Evolutionary conservation across 1,284 basidiomycete species (phyloP), one percentile per base, ranked within the genome.

Genomic region (Athelia psychrophila): DNA sequence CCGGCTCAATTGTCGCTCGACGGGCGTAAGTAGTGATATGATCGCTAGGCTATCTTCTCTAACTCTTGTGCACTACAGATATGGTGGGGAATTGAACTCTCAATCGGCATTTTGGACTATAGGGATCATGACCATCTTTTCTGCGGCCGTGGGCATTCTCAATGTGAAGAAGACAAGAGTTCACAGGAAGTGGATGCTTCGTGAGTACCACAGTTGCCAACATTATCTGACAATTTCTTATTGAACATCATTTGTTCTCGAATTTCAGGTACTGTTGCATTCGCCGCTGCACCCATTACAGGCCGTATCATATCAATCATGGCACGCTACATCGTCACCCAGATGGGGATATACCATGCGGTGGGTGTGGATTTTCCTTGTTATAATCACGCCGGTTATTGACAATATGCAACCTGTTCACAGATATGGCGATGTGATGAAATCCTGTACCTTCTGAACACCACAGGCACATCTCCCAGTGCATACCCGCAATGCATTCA

Each of bases 111-210:
- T 60, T 48, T 64, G 60, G 38, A 52, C 56, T 42, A 49, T 60
- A 2, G 57, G 53, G 2, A 58, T 63, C 51, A 58, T 64, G 58
- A 51, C 57, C 24, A 53, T 60, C 22, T 53, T 51, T 44, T 42
- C 56, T 27, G 58, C 53, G 13, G 16, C 60, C 8, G 27, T 62
- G 47, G 64, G 64, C 12, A 38, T 57, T 19, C 58, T 52, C 50
- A 56, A 65, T 42, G 63, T 60, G 33, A 62, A 54, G 42, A 25
- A 50, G 35, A 65, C 64, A 20, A 53, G 61, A n/a, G 44, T 49
- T 19, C 64, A 65, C 51, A 44, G 64, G 38, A 61, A 59, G 51
- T 65, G 64, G 64, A 65, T 65, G 64, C 54, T 65, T 5, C 56
- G 64, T 64, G 54, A 47, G 61, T 57, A 22, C n/a, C n/a, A n/a